Evolutionary conservation across 345 rosid species (phyloP), one percentile per base, ranked within the genome.

Genomic region (Populus ilicifolia): DNA sequence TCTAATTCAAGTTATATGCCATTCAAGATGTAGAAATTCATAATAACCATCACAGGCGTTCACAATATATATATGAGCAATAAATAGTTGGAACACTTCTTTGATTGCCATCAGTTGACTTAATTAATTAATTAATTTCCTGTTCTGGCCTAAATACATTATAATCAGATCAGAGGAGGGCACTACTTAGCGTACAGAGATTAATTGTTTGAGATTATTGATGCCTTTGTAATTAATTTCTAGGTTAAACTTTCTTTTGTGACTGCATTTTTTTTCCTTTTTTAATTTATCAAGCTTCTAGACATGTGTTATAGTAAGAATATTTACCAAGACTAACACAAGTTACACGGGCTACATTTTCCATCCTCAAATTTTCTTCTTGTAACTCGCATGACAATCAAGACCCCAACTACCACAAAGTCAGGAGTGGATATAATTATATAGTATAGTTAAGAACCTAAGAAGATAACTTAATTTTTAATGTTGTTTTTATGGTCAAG

Each of bases 361-460:
- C 10, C 20, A 65, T 73, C 70, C 27, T 21, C 5, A 27, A 29
- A n/a, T 69, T 61, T 65, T 48, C 10, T 69, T 72, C 78, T 76
- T 41, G 54, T 39, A 72, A n/a, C 61, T 68, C 73, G 23, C 75
- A 86, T 79, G 85, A 80, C 78, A 78, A 77, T 50, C n/a, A 35
- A 46, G 62, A 36, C 81, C 56, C 56, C 6, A 3, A 13, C 21
- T 16, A n/a, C 62, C 70, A 63, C 63, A 82, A 85, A 84, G 84
- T 84, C 90, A 75, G 63, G 72, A 73, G 80, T 76, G 16, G 75
- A 76, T 80, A 43, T 59, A 61, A 68, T 56, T 69, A 62, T 17
- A 0, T 33, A 33, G 5, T 14, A 59, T 62, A 29, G 76, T 68
- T 41, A 73, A 43, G 1, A 72, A 41, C 39, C 6, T 25, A 33